Base-by-base conservation (phyloP, 176 grass and related monocot species). In the Aechmea fasciata region DNA sequence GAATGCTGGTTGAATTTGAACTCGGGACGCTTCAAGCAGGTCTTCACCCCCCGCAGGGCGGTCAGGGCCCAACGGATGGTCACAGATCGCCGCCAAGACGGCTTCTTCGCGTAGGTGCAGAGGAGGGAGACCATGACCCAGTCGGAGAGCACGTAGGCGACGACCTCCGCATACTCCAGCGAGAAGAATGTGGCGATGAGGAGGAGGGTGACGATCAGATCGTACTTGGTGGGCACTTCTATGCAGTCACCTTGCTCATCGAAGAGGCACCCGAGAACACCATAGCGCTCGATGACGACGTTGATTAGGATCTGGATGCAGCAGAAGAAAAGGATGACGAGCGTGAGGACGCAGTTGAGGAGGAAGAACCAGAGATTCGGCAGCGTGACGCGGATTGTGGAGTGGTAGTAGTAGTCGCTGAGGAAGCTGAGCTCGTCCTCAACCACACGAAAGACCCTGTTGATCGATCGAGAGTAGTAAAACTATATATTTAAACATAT, bases 91-190 rank as follows among this genome's bases (percentile, higher is more conserved):
- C 79, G 49, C 29, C 47, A 2, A 1, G 25, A 12, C 0, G 13
- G 13, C 1, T 66, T 61, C 11, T 17, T 62, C 11, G 79, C 47
- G 67, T 80, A 75, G 77, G 47, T 65, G 3, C 71, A 71, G 2
- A 84, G 47, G 62, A 84, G 47, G n/a, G 82, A 17, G 67, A 84
- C 73, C 71, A 79, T 84, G 10, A 68, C 61, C 82, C 77, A 84
- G 71, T 80, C 79, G 66, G 82, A 84, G 62, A 50, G 71, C 2
- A 79, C 25, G 17, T 63, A 61, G 67, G 25, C 13, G 24, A 67
- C 2, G 41, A 67, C 49, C 47, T 84, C 82, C 71, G 77, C 66
- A 0, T 15, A 10, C 2, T 80, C 78, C 78, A 72, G 70, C 22
- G 57, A 80, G 19, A 73, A 9, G 7, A 66, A 4, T 3, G 52